phyloP scores from a whole-genome alignment of 1,284 basidiomycete genomes.

The Leccinum pachyderme region DNA sequence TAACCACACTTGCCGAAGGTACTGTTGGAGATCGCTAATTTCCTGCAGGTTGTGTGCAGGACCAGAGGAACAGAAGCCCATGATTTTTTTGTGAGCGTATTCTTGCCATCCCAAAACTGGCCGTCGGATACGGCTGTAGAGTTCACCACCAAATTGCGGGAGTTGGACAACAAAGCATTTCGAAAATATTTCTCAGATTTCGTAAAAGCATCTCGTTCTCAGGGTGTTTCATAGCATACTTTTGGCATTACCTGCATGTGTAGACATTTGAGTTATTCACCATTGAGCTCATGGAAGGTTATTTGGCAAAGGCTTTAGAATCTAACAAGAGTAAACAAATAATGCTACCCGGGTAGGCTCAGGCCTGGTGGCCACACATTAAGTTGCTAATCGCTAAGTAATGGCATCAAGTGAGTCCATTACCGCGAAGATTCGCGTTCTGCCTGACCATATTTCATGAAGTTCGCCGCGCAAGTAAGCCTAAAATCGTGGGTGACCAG shows the following conservation, averaged over 20 bases:
- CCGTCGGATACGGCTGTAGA: slow-evolving; percentile 77
- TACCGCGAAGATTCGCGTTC: not conserved
- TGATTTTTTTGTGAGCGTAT: slow-evolving; percentile 76
- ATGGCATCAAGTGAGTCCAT: slow-evolving; percentile 44
- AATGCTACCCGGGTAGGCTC: not conserved
- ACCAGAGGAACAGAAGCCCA: slow-evolving; percentile 84
- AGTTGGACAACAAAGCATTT: slow-evolving; percentile 81
- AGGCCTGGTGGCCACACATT: slow-evolving; percentile 4
- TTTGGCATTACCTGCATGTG: slow-evolving; percentile 4
- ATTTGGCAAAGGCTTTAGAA: slow-evolving; percentile 35
- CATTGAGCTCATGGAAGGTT: slow-evolving; percentile 2
- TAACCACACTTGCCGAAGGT: slow-evolving; percentile 51
- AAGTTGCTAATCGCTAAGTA: slow-evolving; percentile 16
- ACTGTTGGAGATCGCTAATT: slow-evolving; percentile 81
- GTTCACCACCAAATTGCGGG: slow-evolving; percentile 75
- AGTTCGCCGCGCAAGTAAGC: slow-evolving; percentile 44
- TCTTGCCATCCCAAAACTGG: slow-evolving; percentile 89
- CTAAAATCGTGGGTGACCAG: slow-evolving; percentile 48
- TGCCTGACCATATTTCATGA: slow-evolving; percentile 3
- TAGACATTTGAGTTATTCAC: not conserved
- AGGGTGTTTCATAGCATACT: slow-evolving; percentile 45
- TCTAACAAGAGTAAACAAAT: slow-evolving; percentile 35
- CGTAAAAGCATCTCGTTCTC: slow-evolving; percentile 64
- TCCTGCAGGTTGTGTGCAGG: slow-evolving; percentile 78
- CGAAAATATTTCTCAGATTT: slow-evolving; percentile 89